Evolutionary conservation across 2,329 filamentous ascomycete species (phyloP), one percentile per base, ranked within the genome.

Genomic region (Xylariaceae sp.): DNA sequence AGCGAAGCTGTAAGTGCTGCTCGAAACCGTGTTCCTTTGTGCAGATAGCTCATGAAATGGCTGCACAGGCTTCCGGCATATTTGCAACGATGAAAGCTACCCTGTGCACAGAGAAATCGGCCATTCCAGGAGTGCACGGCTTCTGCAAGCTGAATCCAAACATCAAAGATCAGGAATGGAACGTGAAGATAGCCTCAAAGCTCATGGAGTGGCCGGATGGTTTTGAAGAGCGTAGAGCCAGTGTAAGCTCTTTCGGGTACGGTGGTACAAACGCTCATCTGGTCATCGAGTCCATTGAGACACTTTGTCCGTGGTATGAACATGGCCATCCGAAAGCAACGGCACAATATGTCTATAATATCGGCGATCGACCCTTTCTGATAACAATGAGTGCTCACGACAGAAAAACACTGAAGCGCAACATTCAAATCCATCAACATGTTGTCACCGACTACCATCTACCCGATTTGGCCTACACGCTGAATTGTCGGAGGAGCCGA

Each of bases 201-300:
- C 50, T 54, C 6, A 47, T 37, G 3, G 49, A 50, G 3, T 58
- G 51, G 53, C 55, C 57, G 1, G 37, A 34, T 19, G 50, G 55
- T 16, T 46, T 39, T 5, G 29, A 45, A 2, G 37, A 54, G 10
- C 43, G 49, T 1, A 45, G 57, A 27, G 51, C 51, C 4, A 51
- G 49, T 16, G 48, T 61, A n/a, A 57, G 50, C 29, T 54, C 44
- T 12, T 59, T 54, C 35, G 56, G 56, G 8, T 59, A 57, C 22
- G 56, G 56, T 11, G 52, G 48, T 14, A 49, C 52, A 2, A 55
- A 55, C 34, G 53, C 45, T 20, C 53, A 55, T 42, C 42, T 53
- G 6, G 45, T 55, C 37, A 22, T 54, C 8, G 52, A 55, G 40
- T 34, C 51, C 4, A 21, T 53, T n/a, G 54, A 58, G 14, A 47